Evolutionary conservation across 2,329 filamentous ascomycete genomes (phyloP).

Genomic region (Phialophora expanda): DNA sequence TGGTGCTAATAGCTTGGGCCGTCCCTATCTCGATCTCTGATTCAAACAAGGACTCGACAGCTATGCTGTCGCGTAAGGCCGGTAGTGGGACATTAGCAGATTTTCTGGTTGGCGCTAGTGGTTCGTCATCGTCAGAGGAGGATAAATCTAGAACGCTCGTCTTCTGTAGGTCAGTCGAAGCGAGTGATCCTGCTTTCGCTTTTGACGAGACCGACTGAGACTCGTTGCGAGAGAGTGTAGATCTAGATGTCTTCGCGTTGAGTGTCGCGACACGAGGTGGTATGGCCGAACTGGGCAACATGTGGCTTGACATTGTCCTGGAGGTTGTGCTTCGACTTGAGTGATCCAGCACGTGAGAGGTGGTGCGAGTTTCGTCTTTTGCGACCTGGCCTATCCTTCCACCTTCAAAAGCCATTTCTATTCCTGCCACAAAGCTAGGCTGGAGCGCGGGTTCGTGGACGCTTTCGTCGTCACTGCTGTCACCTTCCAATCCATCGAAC

Average conservation of each 20-base stretch:
- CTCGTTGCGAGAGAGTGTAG: constrained; percentile 22
- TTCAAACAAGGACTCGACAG: constrained; percentile 45
- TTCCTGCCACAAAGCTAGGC: constrained; percentile 35
- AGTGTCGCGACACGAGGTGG: constrained; percentile 32
- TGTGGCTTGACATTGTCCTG: constrained; percentile 12
- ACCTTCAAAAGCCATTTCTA: constrained; percentile 36
- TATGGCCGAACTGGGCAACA: constrained; percentile 22
- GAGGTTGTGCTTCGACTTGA: constrained; percentile 12
- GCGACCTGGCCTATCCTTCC: constrained; percentile 29
- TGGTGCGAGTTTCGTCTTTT: constrained; percentile 5
- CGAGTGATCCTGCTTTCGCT: constrained; percentile 28
- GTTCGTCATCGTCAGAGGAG: constrained; percentile 54
- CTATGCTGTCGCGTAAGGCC: constrained; percentile 47
- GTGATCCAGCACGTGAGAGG: not conserved
- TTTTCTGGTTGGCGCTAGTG: constrained; percentile 33
- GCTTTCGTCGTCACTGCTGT: constrained; percentile 44
- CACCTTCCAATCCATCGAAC: constrained; percentile 45
- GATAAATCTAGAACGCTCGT: constrained; percentile 56
- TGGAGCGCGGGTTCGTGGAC: constrained; percentile 35
- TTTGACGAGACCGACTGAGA: constrained; percentile 20
- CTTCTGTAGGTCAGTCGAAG: constrained; percentile 48
- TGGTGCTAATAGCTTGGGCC: constrained; percentile 47
- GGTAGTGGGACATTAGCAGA: constrained; percentile 20
- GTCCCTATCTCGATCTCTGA: constrained; percentile 52
- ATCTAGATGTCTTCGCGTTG: constrained; percentile 35